Percentiles rank a stretch among this genome's conserved stretches.
Evolutionary conservation across 371 early-diverging fungal genomes (phyloP).

Genomic region (Apophysomyces trapeziformis): DNA sequence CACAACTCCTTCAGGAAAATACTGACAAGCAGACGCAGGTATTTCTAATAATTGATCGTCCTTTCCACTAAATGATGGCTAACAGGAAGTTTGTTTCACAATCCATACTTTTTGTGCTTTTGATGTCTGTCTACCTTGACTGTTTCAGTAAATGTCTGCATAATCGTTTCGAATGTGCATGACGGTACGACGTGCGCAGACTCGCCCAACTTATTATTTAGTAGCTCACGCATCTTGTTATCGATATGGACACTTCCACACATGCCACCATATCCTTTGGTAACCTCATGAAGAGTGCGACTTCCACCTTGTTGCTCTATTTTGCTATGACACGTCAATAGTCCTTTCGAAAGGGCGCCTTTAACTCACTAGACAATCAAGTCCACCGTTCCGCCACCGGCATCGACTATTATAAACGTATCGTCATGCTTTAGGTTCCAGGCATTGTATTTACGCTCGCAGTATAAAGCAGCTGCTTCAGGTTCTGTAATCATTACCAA

Average conservation of each 20-base stretch:
- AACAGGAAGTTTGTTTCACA: slow-evolving; percentile 8
- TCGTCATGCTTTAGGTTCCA: slow-evolving; percentile 42
- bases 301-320: slow-evolving; percentile 29
- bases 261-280: slow-evolving; percentile 52
- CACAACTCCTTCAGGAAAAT: slow-evolving; percentile 19
- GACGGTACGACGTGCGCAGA: slow-evolving; percentile 14
- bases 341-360: too few species aligned
- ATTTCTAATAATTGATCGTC: slow-evolving; percentile 46
- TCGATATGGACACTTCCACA: slow-evolving; percentile 62
- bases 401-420: slow-evolving; percentile 67
- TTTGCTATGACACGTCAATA: neutral
- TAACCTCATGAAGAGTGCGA: slow-evolving; percentile 49
- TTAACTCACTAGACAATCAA: slow-evolving; percentile 40
- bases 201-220: slow-evolving; percentile 29
- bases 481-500: slow-evolving; percentile 60
- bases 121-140: slow-evolving; percentile 39
- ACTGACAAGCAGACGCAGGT: slow-evolving; percentile 24
- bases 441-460: slow-evolving; percentile 45
- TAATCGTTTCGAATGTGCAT: slow-evolving; percentile 46
- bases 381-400: slow-evolving; percentile 71
- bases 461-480: slow-evolving; percentile 51
- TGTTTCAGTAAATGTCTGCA: slow-evolving; percentile 44
- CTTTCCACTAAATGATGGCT: slow-evolving; percentile 61
- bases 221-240: slow-evolving; percentile 47
- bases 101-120: neutral